A percentile compares a stretch with the other conserved stretches of the same genome.
These are phyloP conservation scores for Starmerella apicola DNA, from an alignment of 805 yeast species.

Conservation along the genomic window DNA sequence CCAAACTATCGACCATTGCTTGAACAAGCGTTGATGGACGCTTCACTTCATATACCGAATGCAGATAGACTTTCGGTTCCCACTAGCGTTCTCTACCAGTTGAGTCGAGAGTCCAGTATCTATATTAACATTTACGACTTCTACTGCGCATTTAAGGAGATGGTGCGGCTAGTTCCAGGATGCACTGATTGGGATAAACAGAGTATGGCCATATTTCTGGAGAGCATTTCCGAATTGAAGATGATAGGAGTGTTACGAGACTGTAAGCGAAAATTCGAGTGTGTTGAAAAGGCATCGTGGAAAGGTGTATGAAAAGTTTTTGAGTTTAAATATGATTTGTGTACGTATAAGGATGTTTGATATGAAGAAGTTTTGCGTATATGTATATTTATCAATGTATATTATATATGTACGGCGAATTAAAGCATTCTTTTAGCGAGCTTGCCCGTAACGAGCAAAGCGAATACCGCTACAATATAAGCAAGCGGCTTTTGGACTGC, in stretches of 20 bases:
- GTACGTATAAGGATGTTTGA: not conserved
- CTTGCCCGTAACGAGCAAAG: constrained; percentile 35
- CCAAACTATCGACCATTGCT: constrained; percentile 35
- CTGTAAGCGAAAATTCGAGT: constrained; percentile 45
- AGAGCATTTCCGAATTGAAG: constrained; percentile 57
- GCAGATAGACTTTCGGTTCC: constrained; percentile 32
- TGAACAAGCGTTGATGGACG: constrained; percentile 34
- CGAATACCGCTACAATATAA: constrained; percentile 37
- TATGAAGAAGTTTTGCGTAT: too few species aligned
- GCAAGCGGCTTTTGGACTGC: constrained; percentile 50
- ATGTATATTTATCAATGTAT: not conserved
- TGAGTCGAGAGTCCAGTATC: constrained; percentile 69
- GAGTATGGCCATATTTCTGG: constrained; percentile 60
- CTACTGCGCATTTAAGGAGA: constrained; percentile 43
- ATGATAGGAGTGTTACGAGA: constrained; percentile 58
- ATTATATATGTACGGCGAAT: constrained; percentile 1
- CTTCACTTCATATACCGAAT: constrained; percentile 22
- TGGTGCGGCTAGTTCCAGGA: constrained; percentile 16
- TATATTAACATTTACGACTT: constrained; percentile 57
- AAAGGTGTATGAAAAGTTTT: constrained; percentile 37
- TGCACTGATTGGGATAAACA: constrained; percentile 43
- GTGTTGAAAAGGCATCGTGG: constrained; percentile 61
- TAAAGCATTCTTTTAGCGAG: not conserved
- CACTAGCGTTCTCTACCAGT: constrained; percentile 44
- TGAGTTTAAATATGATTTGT: too few species aligned